Conservation (phyloP, 805 yeast species). For the Pichia membranifaciens region DNA sequence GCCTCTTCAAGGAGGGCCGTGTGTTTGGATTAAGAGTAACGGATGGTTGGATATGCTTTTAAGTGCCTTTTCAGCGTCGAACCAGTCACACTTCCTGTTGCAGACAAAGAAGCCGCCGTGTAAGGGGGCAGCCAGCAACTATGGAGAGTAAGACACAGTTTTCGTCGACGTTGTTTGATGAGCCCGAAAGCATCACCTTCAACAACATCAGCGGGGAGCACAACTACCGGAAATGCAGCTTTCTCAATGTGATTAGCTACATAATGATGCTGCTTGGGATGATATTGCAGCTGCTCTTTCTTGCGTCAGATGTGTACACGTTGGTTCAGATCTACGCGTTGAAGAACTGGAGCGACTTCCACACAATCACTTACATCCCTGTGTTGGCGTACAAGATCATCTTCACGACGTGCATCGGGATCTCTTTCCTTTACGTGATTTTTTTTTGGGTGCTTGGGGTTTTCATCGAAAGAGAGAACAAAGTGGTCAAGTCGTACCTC, state of each 20-base stretch:
- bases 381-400: slow-evolving; percentile 26
- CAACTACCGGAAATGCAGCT: slow-evolving; percentile 32
- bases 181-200: slow-evolving; percentile 24
- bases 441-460: slow-evolving; percentile 57
- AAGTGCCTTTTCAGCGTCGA: too few species aligned
- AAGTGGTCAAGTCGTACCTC: slow-evolving; percentile 65
- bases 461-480: slow-evolving; percentile 50
- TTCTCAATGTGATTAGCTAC: slow-evolving; percentile 41
- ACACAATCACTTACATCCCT: slow-evolving; percentile 30
- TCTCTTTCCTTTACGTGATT: slow-evolving; percentile 53
- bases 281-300: slow-evolving; percentile 45
- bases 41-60: too few species aligned
- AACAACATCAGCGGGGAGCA: slow-evolving; percentile 28
- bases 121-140: too few species aligned
- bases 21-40: too few species aligned
- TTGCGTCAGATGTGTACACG: slow-evolving; percentile 73
- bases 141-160: neutral
- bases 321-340: slow-evolving; percentile 68
- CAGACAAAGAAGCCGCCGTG: too few species aligned
- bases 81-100: too few species aligned
- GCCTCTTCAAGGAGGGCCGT: too few species aligned
- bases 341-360: slow-evolving; percentile 36
- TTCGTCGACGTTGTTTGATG: slow-evolving; percentile 8
- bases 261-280: slow-evolving; percentile 34
- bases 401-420: slow-evolving; percentile 61